A percentile compares a stretch with the other conserved stretches of the same genome.
These are phyloP conservation scores for Colletotrichum simmondsii DNA, from an alignment of 2,329 filamentous ascomycete genomes.

Conservation along the genomic window DNA sequence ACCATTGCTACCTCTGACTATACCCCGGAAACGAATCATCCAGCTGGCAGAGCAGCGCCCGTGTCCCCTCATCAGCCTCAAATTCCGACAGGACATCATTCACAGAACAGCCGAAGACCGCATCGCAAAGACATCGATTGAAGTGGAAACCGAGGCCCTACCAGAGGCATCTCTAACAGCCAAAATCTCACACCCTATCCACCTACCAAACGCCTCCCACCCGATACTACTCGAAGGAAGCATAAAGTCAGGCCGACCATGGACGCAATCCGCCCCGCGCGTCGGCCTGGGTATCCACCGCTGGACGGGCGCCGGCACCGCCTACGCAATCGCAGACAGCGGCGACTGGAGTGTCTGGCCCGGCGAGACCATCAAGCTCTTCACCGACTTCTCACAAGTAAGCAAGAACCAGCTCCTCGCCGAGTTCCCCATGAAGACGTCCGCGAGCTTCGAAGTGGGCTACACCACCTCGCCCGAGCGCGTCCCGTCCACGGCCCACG, in stretches of 20 bases:
- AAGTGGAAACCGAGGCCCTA: conserved; percentile 51
- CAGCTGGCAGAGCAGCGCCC: conserved; percentile 51
- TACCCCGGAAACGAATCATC: conserved; percentile 47
- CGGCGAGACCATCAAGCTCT: conserved; percentile 44
- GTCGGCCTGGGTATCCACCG: conserved; percentile 47
- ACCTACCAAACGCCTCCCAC: conserved; percentile 40
- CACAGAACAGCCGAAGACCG: conserved; percentile 18
- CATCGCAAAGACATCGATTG: conserved; percentile 40
- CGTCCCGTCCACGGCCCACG: conserved; percentile 42
- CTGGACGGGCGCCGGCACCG: conserved; percentile 45
- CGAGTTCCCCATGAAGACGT: conserved; percentile 40
- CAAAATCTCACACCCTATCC: conserved; percentile 47
- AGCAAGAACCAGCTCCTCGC: conserved; percentile 43
- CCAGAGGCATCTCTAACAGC: conserved; percentile 49
- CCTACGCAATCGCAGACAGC: conserved; percentile 53
- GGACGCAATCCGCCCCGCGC: conserved; percentile 38
- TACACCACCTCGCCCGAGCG: conserved; percentile 48
- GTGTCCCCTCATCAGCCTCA: conserved; percentile 49
- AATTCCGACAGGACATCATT: conserved; percentile 52
- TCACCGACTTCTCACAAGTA: conserved; percentile 45
- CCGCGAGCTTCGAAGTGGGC: conserved; percentile 54
- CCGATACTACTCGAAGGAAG: conserved; percentile 51
- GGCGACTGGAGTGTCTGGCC: conserved; percentile 50
- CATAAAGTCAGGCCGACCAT: conserved; percentile 39
- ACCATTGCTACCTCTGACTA: conserved; percentile 47